These are phyloP conservation scores for Picochlorum sp. DNA, from an alignment of 139 green algal species.

Conservation along the genomic window DNA sequence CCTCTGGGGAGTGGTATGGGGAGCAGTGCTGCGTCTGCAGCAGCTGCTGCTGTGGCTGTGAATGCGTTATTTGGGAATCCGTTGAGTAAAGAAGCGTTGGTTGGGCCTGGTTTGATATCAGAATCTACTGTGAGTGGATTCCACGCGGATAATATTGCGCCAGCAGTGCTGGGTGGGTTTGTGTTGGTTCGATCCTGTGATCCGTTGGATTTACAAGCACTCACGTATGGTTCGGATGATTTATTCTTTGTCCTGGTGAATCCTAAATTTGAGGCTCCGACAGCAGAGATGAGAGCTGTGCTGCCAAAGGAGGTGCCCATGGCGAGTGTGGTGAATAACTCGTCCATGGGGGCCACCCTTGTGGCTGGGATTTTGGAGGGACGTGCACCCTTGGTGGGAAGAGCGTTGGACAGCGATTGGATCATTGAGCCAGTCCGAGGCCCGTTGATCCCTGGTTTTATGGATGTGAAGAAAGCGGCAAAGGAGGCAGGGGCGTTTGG, in stretches of 20 bases:
- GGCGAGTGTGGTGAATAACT: slow-evolving; percentile 74
- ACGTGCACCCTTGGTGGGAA: slow-evolving; percentile 64
- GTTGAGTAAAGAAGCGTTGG: slow-evolving; percentile 66
- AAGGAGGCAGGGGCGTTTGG: slow-evolving; percentile 78
- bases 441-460: slow-evolving; percentile 88
- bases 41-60: slow-evolving; percentile 73
- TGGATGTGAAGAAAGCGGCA: slow-evolving; percentile 81
- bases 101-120: slow-evolving; percentile 69
- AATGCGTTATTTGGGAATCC: slow-evolving; percentile 87
- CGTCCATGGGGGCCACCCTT: slow-evolving; percentile 70
- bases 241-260: slow-evolving; percentile 93
- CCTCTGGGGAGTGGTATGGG: slow-evolving; percentile 88
- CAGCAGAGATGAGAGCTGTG: slow-evolving; percentile 86
- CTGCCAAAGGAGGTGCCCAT: slow-evolving; percentile 82
- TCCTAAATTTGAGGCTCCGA: slow-evolving; percentile 88
- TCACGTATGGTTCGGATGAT: slow-evolving; percentile 28
- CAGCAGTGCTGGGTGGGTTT: slow-evolving; percentile 88
- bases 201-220: slow-evolving; percentile 59
- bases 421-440: slow-evolving; percentile 89
- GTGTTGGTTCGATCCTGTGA: slow-evolving; percentile 73
- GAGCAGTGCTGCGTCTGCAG: slow-evolving; percentile 80
- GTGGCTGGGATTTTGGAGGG: slow-evolving; percentile 74
- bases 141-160: slow-evolving; percentile 94
- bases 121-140: slow-evolving; percentile 90
- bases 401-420: slow-evolving; percentile 75